Evolutionary conservation across 2,329 filamentous ascomycete genomes (phyloP).

Genomic region (Verticillium klebahnii): DNA sequence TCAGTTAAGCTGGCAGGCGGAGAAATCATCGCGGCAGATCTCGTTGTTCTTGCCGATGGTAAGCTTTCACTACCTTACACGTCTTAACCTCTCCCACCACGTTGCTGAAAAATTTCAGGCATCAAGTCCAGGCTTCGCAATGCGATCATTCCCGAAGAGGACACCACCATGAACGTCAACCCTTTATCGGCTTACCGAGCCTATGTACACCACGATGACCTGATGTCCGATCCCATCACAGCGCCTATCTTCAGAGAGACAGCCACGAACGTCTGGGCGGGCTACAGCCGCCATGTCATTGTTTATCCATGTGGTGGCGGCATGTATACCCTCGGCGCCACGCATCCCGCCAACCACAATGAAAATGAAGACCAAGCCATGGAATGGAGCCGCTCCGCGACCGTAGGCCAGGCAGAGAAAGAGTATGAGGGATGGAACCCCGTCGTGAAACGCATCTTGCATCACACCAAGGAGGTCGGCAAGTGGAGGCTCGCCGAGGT

Average conservation of each 20-base stretch:
- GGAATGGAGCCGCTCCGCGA: background rate
- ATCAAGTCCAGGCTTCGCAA: background rate
- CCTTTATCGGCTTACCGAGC: background rate
- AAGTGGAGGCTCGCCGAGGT: slow-evolving; percentile 1
- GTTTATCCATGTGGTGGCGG: background rate
- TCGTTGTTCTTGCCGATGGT: background rate
- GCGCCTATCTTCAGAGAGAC: background rate
- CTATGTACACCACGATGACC: background rate
- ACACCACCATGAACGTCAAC: background rate
- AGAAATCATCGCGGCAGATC: background rate
- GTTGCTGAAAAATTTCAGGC: background rate
- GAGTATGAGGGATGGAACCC: background rate
- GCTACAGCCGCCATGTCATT: background rate
- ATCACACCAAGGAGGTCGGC: background rate
- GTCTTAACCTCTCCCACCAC: background rate
- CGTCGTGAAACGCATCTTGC: background rate
- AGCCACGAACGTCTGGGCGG: background rate
- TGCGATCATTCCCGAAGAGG: background rate
- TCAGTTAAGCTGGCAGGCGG: background rate
- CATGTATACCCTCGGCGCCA: background rate
- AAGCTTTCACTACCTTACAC: background rate
- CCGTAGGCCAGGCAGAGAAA: background rate
- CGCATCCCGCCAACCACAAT: background rate
- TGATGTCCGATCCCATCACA: background rate
- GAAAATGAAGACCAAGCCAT: background rate